Evolutionary conservation across 164 flowering plant genomes (phyloP).

Genomic region (Macadamia integrifolia): DNA sequence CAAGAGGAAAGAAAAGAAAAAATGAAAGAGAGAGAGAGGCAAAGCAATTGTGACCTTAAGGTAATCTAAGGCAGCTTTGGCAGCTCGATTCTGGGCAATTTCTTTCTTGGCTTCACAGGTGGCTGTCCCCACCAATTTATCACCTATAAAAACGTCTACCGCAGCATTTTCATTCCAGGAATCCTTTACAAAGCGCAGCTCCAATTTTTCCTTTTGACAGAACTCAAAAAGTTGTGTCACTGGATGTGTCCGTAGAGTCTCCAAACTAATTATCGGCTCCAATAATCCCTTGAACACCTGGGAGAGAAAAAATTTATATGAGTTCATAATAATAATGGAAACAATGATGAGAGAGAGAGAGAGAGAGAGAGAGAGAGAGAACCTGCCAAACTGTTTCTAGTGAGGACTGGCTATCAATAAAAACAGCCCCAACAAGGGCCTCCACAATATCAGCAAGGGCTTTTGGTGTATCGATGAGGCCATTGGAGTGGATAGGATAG

Average conservation of each 20-base stretch:
- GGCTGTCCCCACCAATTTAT: slow-evolving; percentile 35
- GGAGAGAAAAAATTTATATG: neutral
- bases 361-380: neutral
- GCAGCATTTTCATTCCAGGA: slow-evolving; percentile 20
- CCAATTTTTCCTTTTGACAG: slow-evolving; percentile 49
- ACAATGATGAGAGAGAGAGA: neutral
- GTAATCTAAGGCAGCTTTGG: slow-evolving; percentile 42
- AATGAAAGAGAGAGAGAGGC: no score
- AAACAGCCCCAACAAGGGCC: slow-evolving; percentile 58
- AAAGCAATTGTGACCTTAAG: slow-evolving; percentile 7
- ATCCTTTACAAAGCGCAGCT: slow-evolving; percentile 20
- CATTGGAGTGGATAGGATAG: slow-evolving; percentile 52
- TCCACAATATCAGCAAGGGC: slow-evolving; percentile 64
- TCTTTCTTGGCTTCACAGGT: slow-evolving; percentile 29
- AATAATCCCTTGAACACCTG: slow-evolving; percentile 44
- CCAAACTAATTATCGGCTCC: slow-evolving; percentile 42
- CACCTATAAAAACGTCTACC: slow-evolving; percentile 28
- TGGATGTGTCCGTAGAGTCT: slow-evolving; percentile 37
- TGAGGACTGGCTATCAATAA: slow-evolving; percentile 38
- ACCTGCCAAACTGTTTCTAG: slow-evolving; percentile 63
- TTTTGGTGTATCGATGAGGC: slow-evolving; percentile 53
- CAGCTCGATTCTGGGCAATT: slow-evolving; percentile 53
- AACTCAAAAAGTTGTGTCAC: slow-evolving; percentile 33
- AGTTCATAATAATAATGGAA: no score
- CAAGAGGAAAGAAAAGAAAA: no score